Base-by-base conservation (phyloP, 2,329 filamentous ascomycete species). In the Aspergillus thermomutatus region DNA sequence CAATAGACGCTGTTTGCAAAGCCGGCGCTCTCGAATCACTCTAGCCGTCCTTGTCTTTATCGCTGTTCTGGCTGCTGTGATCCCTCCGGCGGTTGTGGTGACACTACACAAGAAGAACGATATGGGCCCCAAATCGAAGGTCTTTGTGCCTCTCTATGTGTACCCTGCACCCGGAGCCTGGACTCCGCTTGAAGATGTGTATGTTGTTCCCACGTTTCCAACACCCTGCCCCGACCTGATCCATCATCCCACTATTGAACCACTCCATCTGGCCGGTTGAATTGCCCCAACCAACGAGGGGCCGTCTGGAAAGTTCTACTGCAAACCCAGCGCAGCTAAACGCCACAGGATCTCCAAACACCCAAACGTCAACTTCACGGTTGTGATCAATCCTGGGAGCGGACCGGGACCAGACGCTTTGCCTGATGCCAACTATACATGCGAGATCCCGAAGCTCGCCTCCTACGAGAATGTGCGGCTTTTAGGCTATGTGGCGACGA, bases 401-500 rank as follows among this genome's bases (percentile, higher is more conserved):
- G 82, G 69, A 60, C 81, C 76, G 64, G 81, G 80, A 65, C 71
- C 67, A 53, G 62, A 68, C 49, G 59, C 71, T 48, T 60, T 79
- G 56, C 77, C 77, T 23, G 77, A 78, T 65, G 69, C 68, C 52
- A 75, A 76, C 62, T 80, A 79, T 63, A 74, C 71, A 27, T 67
- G 71, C 40, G 77, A 76, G 59, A 73, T 79, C 49, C 70, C 71
- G 37, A 70, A 64, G 52, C 70, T 80, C 49, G 72, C 73, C 53
- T 64, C 68, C 21, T 70, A 76, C 60, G 65, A 75, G 57, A 83
- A 84, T 68, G 77, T 79, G 52, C 73, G 76, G 34, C 75, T 80
- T 49, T 67, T 84, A 54, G 79, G 75, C 10, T 82, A 81, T 65
- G 80, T 82, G 66, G 70, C 80, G 48, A 79, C 77, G 54, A 80